Base-by-base conservation (phyloP, 2,329 filamentous ascomycete genomes). In the Cladorrhinum sp. region DNA sequence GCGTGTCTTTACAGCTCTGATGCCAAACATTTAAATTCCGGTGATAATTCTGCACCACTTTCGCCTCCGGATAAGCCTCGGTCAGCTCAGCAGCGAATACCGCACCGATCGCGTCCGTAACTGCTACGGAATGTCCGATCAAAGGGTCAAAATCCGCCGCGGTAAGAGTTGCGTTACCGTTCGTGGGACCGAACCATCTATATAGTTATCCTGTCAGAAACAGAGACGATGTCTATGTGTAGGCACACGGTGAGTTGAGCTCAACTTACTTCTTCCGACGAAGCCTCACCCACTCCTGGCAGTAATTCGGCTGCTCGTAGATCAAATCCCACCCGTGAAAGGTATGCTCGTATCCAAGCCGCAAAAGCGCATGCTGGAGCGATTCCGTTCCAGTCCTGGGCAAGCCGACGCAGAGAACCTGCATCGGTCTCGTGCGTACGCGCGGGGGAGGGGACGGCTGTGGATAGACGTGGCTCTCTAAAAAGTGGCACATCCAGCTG, bases 311-410 rank as follows among this genome's bases (percentile, higher is more conserved):
- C 1, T 68, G 61, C 39, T 74, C 72, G 53, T 71, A 72, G 8
- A 72, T 59, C 28, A 72, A 68, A 55, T 76, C 73, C 70, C 69
- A 75, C 16, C 71, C 73, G 59, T 74, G 70, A 49, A 70, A 71
- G 5, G 72, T 74, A 60, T 74, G 66, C 57, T 75, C 68, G 39
- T 75, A 72, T 9, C 69, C 70, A 1, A 75, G 67, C 12, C 53
- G 65, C 6, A 71, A 57, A 0, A 75, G 66, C 9, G 70, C 73
- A 6, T 71, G 65, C 55, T 72, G 73, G 1, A 76, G 68, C 1
- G 73, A 75, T 50, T 74, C 73, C 21, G 73, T 75, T 16, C 64
- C 73, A n/a, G 67, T 68, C 18, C 73, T 71, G 3, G 73, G 72
- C 3, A 68, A 60, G 14, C 73, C 73, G 23, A 75, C 70, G 58